Percentiles rank a stretch among this genome's conserved stretches.
Evolutionary conservation across 495 filamentous ascomycete genomes (phyloP).

Genomic region (Cairneyella variabilis): DNA sequence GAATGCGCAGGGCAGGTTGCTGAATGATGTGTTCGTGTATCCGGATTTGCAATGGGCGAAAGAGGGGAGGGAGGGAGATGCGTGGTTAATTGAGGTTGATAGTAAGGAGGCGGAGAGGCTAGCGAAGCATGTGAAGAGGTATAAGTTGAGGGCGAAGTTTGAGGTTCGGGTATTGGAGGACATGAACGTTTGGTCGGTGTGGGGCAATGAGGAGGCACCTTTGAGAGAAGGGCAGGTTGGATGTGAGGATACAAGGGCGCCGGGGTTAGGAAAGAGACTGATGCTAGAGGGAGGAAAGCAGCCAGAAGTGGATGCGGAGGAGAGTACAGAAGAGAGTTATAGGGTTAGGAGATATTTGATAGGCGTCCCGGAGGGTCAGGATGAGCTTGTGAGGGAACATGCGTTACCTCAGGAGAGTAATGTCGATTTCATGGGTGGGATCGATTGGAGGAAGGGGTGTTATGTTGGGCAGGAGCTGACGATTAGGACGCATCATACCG

Average conservation of each 20-base stretch:
- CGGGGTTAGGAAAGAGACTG: slow-evolving; percentile 61
- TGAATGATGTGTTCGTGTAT: slow-evolving; percentile 91
- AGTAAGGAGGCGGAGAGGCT: slow-evolving; percentile 56
- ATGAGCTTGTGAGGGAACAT: slow-evolving; percentile 63
- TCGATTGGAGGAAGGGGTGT: slow-evolving; percentile 94
- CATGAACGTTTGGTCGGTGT: slow-evolving; percentile 61
- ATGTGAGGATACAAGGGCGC: slow-evolving; percentile 60
- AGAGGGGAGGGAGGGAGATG: slow-evolving; percentile 17
- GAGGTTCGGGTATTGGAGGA: slow-evolving; percentile 62
- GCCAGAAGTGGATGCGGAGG: slow-evolving; percentile 23
- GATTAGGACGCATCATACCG: slow-evolving; percentile 88
- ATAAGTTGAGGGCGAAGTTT: slow-evolving; percentile 80
- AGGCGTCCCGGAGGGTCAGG: slow-evolving; percentile 81
- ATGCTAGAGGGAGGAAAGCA: slow-evolving; percentile 37
- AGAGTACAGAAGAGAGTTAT: slow-evolving; percentile 43
- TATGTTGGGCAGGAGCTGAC: slow-evolving; percentile 97
- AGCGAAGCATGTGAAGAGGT: slow-evolving; percentile 68
- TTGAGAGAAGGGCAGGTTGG: slow-evolving; percentile 29
- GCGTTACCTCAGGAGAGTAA: slow-evolving; percentile 81
- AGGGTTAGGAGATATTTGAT: slow-evolving; percentile 66
- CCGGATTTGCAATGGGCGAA: slow-evolving; percentile 33
- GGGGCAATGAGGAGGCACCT: slow-evolving; percentile 34
- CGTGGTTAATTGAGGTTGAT: slow-evolving; percentile 81
- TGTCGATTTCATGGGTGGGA: slow-evolving; percentile 73
- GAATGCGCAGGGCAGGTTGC: slow-evolving; percentile 74